Percentiles rank a stretch among this genome's conserved stretches.
These are phyloP conservation scores for Botrytis cinerea DNA, from an alignment of 2,329 filamentous ascomycete genomes.

Conservation along the genomic window DNA sequence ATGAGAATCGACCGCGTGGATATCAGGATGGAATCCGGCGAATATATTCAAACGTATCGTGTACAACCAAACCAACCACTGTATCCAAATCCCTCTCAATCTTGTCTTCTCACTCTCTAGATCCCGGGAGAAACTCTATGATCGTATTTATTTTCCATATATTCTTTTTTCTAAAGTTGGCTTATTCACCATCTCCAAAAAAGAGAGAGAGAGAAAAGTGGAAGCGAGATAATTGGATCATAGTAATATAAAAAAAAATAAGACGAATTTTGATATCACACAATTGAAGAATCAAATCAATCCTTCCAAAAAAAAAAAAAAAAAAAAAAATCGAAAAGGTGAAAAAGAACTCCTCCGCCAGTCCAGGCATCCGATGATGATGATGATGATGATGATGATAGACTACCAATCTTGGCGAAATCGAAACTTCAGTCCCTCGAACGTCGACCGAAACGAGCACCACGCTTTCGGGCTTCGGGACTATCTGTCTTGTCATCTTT, in stretches of 20 bases:
- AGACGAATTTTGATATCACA: too few relatives aligned
- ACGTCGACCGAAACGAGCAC: neutral
- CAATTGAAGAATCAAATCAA: too few relatives aligned
- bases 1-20: neutral
- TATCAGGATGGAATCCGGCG: neutral
- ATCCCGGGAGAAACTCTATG: neutral
- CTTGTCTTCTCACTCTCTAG: neutral
- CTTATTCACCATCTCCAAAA: too few relatives aligned
- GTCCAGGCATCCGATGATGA: too few relatives aligned
- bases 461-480: neutral
- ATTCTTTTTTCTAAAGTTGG: neutral
- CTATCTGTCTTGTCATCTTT: neutral
- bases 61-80: neutral
- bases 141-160: neutral
- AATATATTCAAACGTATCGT: fast-evolving
- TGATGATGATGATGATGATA: too few relatives aligned
- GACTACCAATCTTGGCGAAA: neutral
- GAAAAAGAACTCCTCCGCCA: too few relatives aligned
- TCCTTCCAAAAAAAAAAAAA: too few relatives aligned
- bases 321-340: too few relatives aligned
- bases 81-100: neutral
- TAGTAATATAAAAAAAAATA: too few relatives aligned
- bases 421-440: neutral
- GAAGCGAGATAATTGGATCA: too few relatives aligned
- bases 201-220: too few relatives aligned